Evolutionary conservation across 1,284 basidiomycete genomes (phyloP).

Genomic region (Wolfiporia cocos): DNA sequence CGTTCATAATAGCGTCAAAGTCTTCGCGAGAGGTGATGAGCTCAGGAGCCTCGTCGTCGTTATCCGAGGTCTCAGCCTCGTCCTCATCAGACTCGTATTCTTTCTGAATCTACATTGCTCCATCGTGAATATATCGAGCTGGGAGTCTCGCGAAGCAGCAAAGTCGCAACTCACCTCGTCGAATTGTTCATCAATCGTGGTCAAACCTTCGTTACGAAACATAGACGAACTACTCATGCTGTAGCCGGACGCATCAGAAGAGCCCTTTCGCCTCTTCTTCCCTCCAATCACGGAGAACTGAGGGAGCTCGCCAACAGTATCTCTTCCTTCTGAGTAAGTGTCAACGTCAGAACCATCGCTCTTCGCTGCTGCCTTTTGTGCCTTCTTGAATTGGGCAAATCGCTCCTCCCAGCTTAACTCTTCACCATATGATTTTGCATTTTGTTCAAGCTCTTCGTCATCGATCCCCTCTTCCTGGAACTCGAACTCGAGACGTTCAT

Average conservation of each 20-base stretch:
- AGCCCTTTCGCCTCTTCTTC: slow-evolving; percentile 69
- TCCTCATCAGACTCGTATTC: slow-evolving; percentile 69
- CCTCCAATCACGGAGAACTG: slow-evolving; percentile 72
- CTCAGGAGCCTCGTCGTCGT: slow-evolving; percentile 64
- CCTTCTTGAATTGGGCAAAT: slow-evolving; percentile 74
- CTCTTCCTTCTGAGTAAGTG: slow-evolving; percentile 66
- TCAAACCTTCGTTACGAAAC: slow-evolving; percentile 87
- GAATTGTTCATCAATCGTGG: slow-evolving; percentile 89
- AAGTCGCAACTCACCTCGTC: slow-evolving; percentile 61
- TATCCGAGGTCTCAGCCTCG: slow-evolving; percentile 42
- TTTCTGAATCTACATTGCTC: slow-evolving; percentile 54
- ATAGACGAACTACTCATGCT: slow-evolving; percentile 97
- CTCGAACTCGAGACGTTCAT: slow-evolving; percentile 57
- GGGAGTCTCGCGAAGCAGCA: not conserved
- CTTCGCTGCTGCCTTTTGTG: slow-evolving; percentile 30
- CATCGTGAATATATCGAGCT: slow-evolving; percentile 1
- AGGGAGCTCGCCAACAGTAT: slow-evolving; percentile 73
- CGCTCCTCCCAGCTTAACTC: slow-evolving; percentile 60
- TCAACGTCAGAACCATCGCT: slow-evolving; percentile 43
- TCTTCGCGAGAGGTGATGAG: slow-evolving; percentile 81
- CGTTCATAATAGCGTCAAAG: slow-evolving; percentile 89
- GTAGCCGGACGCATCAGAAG: slow-evolving; percentile 85
- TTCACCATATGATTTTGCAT: slow-evolving; percentile 6
- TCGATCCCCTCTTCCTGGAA: slow-evolving; percentile 61
- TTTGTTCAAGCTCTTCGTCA: slow-evolving; percentile 17